Conservation (phyloP, 257 asterid species). For the Solanum clarkiae region DNA sequence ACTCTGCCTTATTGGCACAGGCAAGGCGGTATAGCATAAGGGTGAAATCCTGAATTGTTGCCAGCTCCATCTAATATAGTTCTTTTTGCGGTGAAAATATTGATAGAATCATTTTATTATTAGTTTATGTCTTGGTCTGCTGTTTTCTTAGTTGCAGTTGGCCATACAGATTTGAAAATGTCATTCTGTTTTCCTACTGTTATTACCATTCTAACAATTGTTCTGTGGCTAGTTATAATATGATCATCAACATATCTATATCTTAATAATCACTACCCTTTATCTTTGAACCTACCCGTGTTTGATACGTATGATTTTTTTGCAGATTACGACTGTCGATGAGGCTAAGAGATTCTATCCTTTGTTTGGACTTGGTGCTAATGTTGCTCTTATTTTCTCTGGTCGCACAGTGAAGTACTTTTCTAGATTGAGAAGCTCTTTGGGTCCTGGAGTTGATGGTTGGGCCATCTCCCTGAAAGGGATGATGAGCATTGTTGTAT, state of each 20-base stretch:
- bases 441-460: slow-evolving; percentile 97
- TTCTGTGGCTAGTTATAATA: background rate
- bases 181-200: background rate
- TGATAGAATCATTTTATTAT: background rate
- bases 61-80: background rate
- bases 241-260: background rate
- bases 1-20: background rate
- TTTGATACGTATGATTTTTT: background rate
- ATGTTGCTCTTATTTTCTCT: slow-evolving; percentile 90
- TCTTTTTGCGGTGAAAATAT: background rate
- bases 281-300: background rate
- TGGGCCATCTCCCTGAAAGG: slow-evolving; percentile 95
- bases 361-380: slow-evolving; percentile 94
- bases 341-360: slow-evolving; percentile 98
- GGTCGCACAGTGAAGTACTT: slow-evolving; percentile 97
- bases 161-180: background rate
- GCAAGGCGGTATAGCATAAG: background rate
- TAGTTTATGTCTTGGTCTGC: background rate
- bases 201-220: background rate
- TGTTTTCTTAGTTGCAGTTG: background rate
- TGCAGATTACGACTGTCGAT: slow-evolving; percentile 83
- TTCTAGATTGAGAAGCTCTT: slow-evolving; percentile 65
- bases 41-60: background rate
- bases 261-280: background rate
- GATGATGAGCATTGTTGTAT: slow-evolving; percentile 92